Evolutionary conservation across 2,329 filamentous ascomycete species (phyloP), one percentile per base, ranked within the genome.

Genomic region (Sporothrix pseudoabietina): DNA sequence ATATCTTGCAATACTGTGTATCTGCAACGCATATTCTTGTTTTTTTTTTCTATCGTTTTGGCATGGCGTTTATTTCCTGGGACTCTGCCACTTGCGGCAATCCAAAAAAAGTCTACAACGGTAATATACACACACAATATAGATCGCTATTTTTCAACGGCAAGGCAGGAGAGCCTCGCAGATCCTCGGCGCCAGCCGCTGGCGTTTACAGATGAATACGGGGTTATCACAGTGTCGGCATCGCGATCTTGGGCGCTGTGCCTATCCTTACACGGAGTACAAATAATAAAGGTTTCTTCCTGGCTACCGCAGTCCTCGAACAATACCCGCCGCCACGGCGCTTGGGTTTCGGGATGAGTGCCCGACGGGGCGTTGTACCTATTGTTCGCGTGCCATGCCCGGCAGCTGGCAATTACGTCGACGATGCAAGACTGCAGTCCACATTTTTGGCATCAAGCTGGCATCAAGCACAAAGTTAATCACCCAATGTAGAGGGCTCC

Each of bases 151-250:
- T 12, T 26, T 2, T 12, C 9, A 9, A 26, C 2, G 44, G 12
- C 22, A 9, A 30, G 52, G 7, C 52, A 55, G 52, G 4, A 32
- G 8, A 39, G 30, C 66, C 9, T 35, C 63, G 30, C 30, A 19
- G 7, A 30, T n/a, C 9, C 47, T 35, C 41, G 65, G 65, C 65
- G 44, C 44, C 39, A 30, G 14, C 41, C 14, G 63, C 63, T 26
- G 35, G 47, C 66, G 66, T 69, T 30, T 54, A 41, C 47, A 69
- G 47, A 69, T 52, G 66, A 69, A 39, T 19, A 47, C 59, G 61
- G 61, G 61, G 61, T 26, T 12, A 8, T 66, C 61, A 66, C 61
- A 61, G 22, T 66, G 59, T 22, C 59, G 22, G 22, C 35, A 41
- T 63, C 5, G 3, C 55, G 16, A 35, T 41, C n/a, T 49, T 35